Evolutionary conservation across 306 rosid species (phyloP).

Genomic region (Pterocarpus macrocarpus): DNA sequence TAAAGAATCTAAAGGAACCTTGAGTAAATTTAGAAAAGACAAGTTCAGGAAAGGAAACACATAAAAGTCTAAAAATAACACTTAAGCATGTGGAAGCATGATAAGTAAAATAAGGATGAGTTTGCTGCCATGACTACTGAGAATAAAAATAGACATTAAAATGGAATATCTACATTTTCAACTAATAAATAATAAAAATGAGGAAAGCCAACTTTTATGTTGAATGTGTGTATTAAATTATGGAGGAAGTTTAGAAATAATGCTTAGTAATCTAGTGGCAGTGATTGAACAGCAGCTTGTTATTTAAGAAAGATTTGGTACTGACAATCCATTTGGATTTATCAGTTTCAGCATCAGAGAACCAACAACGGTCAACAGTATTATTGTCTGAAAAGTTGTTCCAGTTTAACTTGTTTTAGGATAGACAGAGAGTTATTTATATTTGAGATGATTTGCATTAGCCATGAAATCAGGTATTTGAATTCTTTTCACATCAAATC

Average conservation of each 20-base stretch:
- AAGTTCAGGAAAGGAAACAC: neutral
- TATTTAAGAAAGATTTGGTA: neutral
- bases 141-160: neutral
- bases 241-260: conserved; percentile 10
- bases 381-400: neutral
- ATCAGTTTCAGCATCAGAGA: neutral
- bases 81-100: neutral
- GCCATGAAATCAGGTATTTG: neutral
- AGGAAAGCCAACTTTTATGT: neutral
- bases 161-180: neutral
- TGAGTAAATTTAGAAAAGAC: neutral
- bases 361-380: neutral
- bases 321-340: neutral
- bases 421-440: neutral
- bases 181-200: neutral
- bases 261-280: neutral
- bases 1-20: conserved; percentile 9
- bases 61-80: neutral
- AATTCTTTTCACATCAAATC: neutral
- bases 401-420: neutral
- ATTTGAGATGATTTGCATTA: conserved; percentile 1
- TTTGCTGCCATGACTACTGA: neutral
- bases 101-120: neutral
- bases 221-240: neutral
- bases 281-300: conserved; percentile 5